Evolutionary conservation across 345 rosid genomes (phyloP).

Genomic region (Geranium rotundifolium): DNA sequence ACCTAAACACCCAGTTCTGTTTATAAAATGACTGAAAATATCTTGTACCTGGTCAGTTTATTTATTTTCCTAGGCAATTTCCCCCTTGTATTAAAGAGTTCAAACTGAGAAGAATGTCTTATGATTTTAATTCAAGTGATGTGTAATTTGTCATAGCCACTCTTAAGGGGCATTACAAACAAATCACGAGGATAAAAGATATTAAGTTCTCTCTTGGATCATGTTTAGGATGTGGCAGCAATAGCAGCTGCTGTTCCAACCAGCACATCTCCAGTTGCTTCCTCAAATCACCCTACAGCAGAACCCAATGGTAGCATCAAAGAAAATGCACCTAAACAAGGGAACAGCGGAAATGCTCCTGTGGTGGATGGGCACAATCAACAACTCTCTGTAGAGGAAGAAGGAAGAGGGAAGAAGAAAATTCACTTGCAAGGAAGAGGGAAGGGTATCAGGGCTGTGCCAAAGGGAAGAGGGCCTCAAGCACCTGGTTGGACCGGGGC

Average conservation of each 20-base stretch:
- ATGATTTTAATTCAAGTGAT: neutral
- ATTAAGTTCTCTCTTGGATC: slow-evolving; percentile 18
- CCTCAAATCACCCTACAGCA: slow-evolving; percentile 12
- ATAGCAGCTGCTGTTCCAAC: slow-evolving; percentile 19
- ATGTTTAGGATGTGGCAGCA: slow-evolving; percentile 33
- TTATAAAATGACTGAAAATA: too few relatives aligned
- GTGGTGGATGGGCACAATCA: slow-evolving; percentile 26
- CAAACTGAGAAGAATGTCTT: neutral
- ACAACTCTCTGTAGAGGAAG: slow-evolving; percentile 35
- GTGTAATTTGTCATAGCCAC: neutral
- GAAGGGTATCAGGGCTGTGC: slow-evolving; percentile 32
- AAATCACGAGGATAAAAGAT: slow-evolving; percentile 5
- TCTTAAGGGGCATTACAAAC: neutral
- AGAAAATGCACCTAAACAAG: slow-evolving; percentile 22
- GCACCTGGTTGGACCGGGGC: slow-evolving; percentile 68
- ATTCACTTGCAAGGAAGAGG: slow-evolving; percentile 54
- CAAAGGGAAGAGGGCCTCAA: slow-evolving; percentile 46
- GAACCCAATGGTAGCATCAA: slow-evolving; percentile 10
- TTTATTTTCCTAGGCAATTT: neutral
- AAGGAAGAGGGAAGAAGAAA: slow-evolving; percentile 48
- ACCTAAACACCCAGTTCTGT: neutral
- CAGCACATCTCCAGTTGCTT: slow-evolving; percentile 18
- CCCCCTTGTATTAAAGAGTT: neutral
- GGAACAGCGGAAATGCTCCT: slow-evolving; percentile 17
- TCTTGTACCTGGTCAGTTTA: neutral